Base-by-base conservation (phyloP, 192 early-diverging fungal species). In the Backusella sp. region DNA sequence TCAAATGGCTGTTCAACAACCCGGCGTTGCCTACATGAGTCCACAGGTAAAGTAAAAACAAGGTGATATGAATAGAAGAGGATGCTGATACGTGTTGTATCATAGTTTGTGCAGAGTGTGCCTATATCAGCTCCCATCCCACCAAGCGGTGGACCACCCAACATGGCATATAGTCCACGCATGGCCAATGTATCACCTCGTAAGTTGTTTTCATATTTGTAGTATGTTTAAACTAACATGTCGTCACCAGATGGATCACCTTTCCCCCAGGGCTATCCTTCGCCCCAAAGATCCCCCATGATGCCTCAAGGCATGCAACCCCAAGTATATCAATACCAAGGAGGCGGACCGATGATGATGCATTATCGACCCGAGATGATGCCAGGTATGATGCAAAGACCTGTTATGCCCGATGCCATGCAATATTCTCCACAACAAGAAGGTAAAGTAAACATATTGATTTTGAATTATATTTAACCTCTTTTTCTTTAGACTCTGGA, bases 341-440 rank as follows among this genome's bases (percentile, higher is more conserved):
- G 83, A 72, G 41, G 80, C 14, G 75, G 77, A n/a, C 86, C 81
- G 11, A 82, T 86, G 65, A 87, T 89, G 83, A 89, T 89, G 84
- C 81, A 86, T 7, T 87, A 87, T 73, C 86, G 86, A 76, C 84
- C 84, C 7, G 85, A 86, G 19, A 85, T 86, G 53, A 82, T 89
- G 76, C 74, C 80, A 53, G 82, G 86, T 56, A 86, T 89, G 84
- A 79, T 86, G 37, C 84, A 83, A 59, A 35, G 83, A 52, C 85
- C 85, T 53, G 73, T 85, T 59, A 82, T 78, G 46, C 71, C 86
- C 28, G 87, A 88, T 15, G 77, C 81, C 49, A 79, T 84, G 68
- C 79, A 82, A 73, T 82, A 80, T 69, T 44, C 21, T 28, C 77
- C 73, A 26, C 77, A 65, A 6, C 66, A 67, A 32, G 44, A 77